Conservation (phyloP, 805 yeast genomes). For the Saturnispora galanensis region DNA sequence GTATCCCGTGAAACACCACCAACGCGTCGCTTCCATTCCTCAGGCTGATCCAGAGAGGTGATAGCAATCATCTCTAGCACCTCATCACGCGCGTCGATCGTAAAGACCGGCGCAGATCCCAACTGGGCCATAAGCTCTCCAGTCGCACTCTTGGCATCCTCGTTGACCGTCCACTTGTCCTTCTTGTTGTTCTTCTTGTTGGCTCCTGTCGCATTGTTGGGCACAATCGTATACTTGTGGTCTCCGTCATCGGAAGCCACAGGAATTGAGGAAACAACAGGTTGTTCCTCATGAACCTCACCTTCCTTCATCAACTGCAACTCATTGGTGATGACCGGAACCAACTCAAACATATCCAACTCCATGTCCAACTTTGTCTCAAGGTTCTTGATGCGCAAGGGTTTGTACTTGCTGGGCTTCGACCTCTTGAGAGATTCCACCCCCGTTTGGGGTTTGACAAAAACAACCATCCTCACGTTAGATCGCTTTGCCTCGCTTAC, state of each 20-base stretch:
- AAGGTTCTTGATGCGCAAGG: constrained; percentile 61
- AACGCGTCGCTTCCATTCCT: constrained; percentile 77
- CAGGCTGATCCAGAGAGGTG: constrained; percentile 65
- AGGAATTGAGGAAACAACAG: background rate
- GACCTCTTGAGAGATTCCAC: constrained; percentile 16
- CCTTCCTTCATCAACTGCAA: constrained; percentile 7
- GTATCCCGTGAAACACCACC: constrained; percentile 71
- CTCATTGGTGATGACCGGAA: constrained; percentile 30
- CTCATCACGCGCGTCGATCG: constrained; percentile 76
- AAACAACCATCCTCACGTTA: constrained; percentile 68
- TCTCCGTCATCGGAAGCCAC: constrained; percentile 5
- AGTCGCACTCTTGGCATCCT: constrained; percentile 56
- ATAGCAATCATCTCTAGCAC: constrained; percentile 74
- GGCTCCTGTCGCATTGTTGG: constrained; percentile 75
- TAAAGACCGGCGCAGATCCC: constrained; percentile 60
- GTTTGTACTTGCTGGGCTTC: constrained; percentile 53
- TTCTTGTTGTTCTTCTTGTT: constrained; percentile 63
- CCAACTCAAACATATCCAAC: constrained; percentile 58
- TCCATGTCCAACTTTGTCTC: constrained; percentile 57
- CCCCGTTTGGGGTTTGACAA: constrained; percentile 57
- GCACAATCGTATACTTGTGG: constrained; percentile 57
- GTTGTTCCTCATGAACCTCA: constrained; percentile 4
- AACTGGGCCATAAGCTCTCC: constrained; percentile 43
- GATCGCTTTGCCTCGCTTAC: constrained; percentile 51
- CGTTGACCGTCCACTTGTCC: constrained; percentile 71